Evolutionary conservation across 495 filamentous ascomycete genomes (phyloP), one percentile per base, ranked within the genome.

Genomic region (Hypoxylon subgilvum): DNA sequence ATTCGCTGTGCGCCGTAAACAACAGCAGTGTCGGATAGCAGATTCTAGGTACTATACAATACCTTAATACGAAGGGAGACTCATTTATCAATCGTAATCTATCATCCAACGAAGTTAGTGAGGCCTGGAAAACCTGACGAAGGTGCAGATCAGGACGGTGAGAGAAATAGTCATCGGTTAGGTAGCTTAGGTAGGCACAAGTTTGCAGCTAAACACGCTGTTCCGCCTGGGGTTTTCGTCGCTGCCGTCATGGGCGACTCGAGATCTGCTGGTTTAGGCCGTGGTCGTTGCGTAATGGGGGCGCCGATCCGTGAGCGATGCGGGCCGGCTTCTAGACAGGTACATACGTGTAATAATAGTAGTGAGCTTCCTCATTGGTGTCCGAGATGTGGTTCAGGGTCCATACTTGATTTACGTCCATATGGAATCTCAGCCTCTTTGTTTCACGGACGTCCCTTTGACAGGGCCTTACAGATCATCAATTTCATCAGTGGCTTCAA

Each of bases 281-380:
- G 32, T 42, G 42, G 43, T 39, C 43, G 61, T 54, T 58, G 61
- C 54, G 61, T 64, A 64, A 59, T 59, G 34, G 44, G 34, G 44
- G 32, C 32, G 54, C 50, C 61, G 61, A 64, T 64, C 61, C 23
- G 43, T 28, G 25, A 46, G 39, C 32, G 52, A 34, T 45, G 30
- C 52, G 39, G 25, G 27, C 40, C 35, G 41, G 59, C 45, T 55
- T 40, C 53, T 22, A 49, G 32, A 54, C 4, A 38, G n/a, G 31
- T 34, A 30, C 5, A 5, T 39, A 52, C 34, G 32, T 57, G 12
- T 40, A 32, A 57, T 19, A 46, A 32, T 38, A 41, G 53, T 43
- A 21, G n/a, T 16, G 48, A 40, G 53, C 30, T 35, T 31, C 17
- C 32, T 50, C 30, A 58, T 63, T 63, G 60, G 60, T 58, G 53